Conservation (phyloP, 208 protist genomes). For the Wallacemonas collosoma region DNA sequence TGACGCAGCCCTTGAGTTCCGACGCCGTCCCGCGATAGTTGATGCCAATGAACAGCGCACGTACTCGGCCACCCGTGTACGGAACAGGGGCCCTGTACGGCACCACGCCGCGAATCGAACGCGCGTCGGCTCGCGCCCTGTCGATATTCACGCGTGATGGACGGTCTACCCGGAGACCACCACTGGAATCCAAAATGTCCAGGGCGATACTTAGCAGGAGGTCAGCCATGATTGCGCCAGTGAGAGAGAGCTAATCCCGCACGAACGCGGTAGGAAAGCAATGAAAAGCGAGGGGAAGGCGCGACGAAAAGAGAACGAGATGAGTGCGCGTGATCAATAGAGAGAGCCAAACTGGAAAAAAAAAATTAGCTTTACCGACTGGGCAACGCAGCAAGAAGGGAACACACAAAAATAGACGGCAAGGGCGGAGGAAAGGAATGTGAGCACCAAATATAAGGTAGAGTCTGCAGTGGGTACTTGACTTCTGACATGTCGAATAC, state of each 20-base stretch:
- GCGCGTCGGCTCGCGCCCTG: slow-evolving; percentile 40
- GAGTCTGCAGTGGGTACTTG: no score
- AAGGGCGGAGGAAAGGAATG: background rate
- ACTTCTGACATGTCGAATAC: no score
- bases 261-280: background rate
- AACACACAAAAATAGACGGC: background rate
- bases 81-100: slow-evolving; percentile 71
- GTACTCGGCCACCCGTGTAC: slow-evolving; percentile 86
- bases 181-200: slow-evolving; percentile 44
- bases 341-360: background rate
- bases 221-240: background rate
- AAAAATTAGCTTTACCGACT: background rate
- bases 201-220: slow-evolving; percentile 22
- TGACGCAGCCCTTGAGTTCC: slow-evolving; percentile 82
- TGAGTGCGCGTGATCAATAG: no score
- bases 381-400: background rate
- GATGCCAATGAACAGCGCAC: slow-evolving; percentile 91
- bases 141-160: slow-evolving; percentile 66
- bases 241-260: no score
- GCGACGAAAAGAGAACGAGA: background rate
- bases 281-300: slow-evolving; percentile 5
- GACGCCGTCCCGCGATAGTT: slow-evolving; percentile 83
- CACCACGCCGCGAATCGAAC: slow-evolving; percentile 53
- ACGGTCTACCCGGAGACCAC: slow-evolving; percentile 52
- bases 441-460: no score